Conservation (phyloP, 23 red algal species). For the Gracilariopsis chorda region DNA sequence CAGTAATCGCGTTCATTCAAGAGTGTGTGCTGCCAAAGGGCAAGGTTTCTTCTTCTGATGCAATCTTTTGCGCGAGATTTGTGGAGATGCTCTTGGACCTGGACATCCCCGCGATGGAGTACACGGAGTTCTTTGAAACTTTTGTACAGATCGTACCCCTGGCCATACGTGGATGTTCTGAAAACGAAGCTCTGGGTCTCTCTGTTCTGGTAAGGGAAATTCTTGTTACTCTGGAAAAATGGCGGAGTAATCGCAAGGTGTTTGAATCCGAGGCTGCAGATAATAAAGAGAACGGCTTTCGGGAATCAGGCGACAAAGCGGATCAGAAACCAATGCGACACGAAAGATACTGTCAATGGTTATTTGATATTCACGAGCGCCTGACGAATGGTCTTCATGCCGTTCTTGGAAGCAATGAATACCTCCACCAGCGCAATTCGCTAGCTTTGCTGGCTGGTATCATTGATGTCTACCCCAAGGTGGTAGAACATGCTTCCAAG, state of each 20-base stretch:
- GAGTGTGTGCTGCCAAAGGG: slow-evolving; percentile 42
- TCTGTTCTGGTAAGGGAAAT: slow-evolving; percentile 27
- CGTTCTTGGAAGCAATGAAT: slow-evolving; percentile 16
- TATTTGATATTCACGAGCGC: slow-evolving; percentile 46
- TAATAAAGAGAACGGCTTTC: slow-evolving; percentile 8
- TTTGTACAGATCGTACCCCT: slow-evolving; percentile 24
- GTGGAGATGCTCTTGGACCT: slow-evolving; percentile 22
- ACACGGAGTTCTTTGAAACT: slow-evolving; percentile 16
- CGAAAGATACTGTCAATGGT: slow-evolving; percentile 48
- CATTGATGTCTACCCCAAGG: slow-evolving; percentile 43
- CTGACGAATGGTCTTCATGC: slow-evolving; percentile 4
- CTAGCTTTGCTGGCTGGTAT: slow-evolving; percentile 23
- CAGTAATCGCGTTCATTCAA: not conserved
- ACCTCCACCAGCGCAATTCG: slow-evolving; percentile 30
- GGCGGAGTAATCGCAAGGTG: slow-evolving; percentile 41
- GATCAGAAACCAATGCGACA: slow-evolving; percentile 9
- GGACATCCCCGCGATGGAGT: slow-evolving; percentile 37
- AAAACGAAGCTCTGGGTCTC: slow-evolving; percentile 42
- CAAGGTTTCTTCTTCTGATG: slow-evolving; percentile 31
- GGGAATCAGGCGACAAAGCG: not conserved
- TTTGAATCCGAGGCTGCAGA: slow-evolving; percentile 4
- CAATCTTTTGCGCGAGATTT: slow-evolving; percentile 49
- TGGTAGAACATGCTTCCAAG: slow-evolving; percentile 36
- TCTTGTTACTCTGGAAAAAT: slow-evolving; percentile 38
- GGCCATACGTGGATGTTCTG: slow-evolving; percentile 30